Evolutionary conservation across 345 rosid genomes (phyloP).

Genomic region (Boechera divaricarpa): DNA sequence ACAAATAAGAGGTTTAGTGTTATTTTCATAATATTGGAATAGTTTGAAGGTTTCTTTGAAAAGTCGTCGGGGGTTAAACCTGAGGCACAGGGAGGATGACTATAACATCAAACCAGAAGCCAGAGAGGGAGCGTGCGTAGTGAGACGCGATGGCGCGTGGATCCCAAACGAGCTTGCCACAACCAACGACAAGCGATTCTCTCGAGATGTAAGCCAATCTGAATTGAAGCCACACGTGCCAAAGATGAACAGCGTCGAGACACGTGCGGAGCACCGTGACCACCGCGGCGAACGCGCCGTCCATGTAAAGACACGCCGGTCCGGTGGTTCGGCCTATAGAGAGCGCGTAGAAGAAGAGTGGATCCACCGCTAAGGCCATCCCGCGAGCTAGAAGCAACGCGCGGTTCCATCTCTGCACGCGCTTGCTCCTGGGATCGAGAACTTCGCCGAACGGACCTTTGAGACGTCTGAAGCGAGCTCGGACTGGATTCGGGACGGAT

Average conservation of each 20-base stretch:
- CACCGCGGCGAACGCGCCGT: slow-evolving; percentile 67
- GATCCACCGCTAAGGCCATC: slow-evolving; percentile 82
- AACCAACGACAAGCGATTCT: slow-evolving; percentile 87
- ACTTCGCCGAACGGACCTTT: slow-evolving; percentile 51
- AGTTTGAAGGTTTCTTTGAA: slow-evolving; percentile 22
- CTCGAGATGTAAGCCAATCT: slow-evolving; percentile 77
- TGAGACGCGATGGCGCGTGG: slow-evolving; percentile 70
- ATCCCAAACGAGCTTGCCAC: slow-evolving; percentile 97
- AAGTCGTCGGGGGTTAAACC: slow-evolving; percentile 48
- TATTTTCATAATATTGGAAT: background rate
- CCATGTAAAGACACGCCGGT: slow-evolving; percentile 76
- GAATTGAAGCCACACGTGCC: slow-evolving; percentile 84
- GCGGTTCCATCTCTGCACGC: slow-evolving; percentile 78
- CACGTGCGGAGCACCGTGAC: slow-evolving; percentile 75
- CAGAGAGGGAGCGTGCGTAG: slow-evolving; percentile 68
- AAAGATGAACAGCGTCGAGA: slow-evolving; percentile 67
- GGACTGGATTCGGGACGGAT: slow-evolving; percentile 22
- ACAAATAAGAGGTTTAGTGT: background rate
- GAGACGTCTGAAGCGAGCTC: slow-evolving; percentile 25
- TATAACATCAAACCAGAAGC: slow-evolving; percentile 86
- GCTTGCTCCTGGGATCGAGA: slow-evolving; percentile 76
- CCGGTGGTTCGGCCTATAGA: slow-evolving; percentile 58
- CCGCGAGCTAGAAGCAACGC: slow-evolving; percentile 75
- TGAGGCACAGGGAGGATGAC: slow-evolving; percentile 94
- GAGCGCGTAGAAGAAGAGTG: slow-evolving; percentile 83